Base-by-base conservation (phyloP, 192 early-diverging fungal genomes). In the Funneliformis mosseae region DNA sequence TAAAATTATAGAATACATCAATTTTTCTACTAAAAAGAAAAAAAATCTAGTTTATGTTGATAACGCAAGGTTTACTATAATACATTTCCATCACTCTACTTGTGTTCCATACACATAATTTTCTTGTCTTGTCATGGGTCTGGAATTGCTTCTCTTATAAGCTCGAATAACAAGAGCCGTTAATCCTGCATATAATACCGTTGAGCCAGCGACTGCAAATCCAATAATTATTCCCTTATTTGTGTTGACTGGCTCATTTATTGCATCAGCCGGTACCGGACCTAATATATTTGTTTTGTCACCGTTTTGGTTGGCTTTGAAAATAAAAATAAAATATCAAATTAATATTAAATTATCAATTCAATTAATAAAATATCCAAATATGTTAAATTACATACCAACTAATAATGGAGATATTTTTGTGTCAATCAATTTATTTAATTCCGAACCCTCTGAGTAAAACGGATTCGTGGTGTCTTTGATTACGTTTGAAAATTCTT, bases 171-270 rank as follows among this genome's bases (percentile, higher is more conserved):
- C 82, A 7, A 83, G 68, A 0, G 80, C 79, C 11, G 86, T 87
- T 42, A 83, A 73, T 27, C 84, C 82, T 10, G 83, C 86, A 59
- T 87, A 87, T 12, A 87, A 69, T 11, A 80, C 41, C 11, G 81
- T 78, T 66, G 80, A 82, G 3, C 78, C 75, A 12, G 67, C 80
- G 2, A 87, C 84, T 14, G 77, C 80, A 12, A 85, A 71, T 55
- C 84, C 86, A 63, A 87, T 83, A 10, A 87, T 70, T 7, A 79
- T 39, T 23, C 45, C 82, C 38, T 45, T 77, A 43, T 77, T 27
- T 23, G 21, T 16, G 21, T 25, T 33, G 33, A 33, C 33, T 33
- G 33, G 3, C 0, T 3, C 33, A 33, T 33, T 33, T 2, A 2
- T 33, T 33, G 33, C 33, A 33, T 33, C 33, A 33, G 33, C 33